phyloP scores from a whole-genome alignment of 2,329 filamentous ascomycete genomes.

The Fusarium burgessii region DNA sequence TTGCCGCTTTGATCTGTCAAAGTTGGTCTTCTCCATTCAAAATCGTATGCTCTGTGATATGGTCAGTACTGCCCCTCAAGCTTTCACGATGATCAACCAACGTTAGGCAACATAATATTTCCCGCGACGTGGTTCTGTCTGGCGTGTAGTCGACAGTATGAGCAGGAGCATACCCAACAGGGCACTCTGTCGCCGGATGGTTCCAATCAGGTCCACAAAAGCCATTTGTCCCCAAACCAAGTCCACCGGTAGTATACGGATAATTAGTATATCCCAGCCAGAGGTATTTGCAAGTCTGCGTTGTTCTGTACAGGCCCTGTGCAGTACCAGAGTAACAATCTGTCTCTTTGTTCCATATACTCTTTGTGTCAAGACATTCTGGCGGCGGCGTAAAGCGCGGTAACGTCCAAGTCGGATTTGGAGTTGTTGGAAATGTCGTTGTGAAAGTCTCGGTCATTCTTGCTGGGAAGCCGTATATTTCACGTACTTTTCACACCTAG shows the following conservation, averaged over 20 bases:
- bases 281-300: background rate
- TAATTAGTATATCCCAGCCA: background rate
- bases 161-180: background rate
- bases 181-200: background rate
- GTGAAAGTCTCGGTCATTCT: fast-evolving
- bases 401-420: background rate
- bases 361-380: background rate
- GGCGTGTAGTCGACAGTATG: background rate
- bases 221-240: fast-evolving
- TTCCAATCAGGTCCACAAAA: background rate
- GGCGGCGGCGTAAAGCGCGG: background rate
- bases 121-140: fast-evolving
- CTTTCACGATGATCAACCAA: background rate
- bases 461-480: background rate
- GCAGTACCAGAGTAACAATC: background rate
- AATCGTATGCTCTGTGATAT: background rate
- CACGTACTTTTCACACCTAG: fast-evolving
- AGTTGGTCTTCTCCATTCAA: background rate
- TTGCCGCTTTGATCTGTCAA: background rate
- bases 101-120: background rate
- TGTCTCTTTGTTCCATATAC: background rate
- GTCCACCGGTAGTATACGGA: background rate
- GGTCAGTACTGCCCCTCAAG: background rate
- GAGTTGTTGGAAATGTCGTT: background rate
- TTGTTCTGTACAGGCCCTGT: background rate